Evolutionary conservation across 164 flowering plant species (phyloP), one percentile per base, ranked within the genome.

Genomic region (Piper betle): DNA sequence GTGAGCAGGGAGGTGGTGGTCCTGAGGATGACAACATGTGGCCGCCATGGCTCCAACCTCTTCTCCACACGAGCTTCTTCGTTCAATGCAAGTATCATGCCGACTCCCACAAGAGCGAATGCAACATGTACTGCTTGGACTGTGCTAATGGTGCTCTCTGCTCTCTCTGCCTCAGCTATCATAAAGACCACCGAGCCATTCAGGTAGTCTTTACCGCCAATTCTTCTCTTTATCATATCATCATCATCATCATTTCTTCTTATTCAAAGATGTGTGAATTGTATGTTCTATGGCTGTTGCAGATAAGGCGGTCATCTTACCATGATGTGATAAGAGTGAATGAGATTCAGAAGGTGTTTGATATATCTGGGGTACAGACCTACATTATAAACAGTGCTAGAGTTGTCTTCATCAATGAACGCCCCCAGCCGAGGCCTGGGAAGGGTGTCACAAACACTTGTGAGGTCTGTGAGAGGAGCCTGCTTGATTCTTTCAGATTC

Each of bases 241-340:
- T 11, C n/a, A 17, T 9, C 5, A 33, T 0, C 50, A 13, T 52
- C 39, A 56, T 18, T 38, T 19, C n/a, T n/a, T n/a, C 39, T 39
- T 48, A 19, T 17, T 55, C 60, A 9, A 5, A n/a, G n/a, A n/a
- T n/a, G n/a, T n/a, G n/a, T n/a, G n/a, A n/a, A n/a, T n/a, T n/a
- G n/a, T n/a, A n/a, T n/a, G n/a, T n/a, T n/a, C n/a, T n/a, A n/a
- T n/a, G n/a, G n/a, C n/a, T n/a, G 42, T 60, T 62, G 37, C 85
- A 92, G 98, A 92, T 92, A 70, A 75, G 98, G 76, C 82, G 96
- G 69, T 92, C 98, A 4, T 89, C 96, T 1, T 92, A 92, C 81
- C 98, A 91, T 65, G 95, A 91, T 72, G 98, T 91, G 77, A 83
- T 91, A 15, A 82, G 98, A 73, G 94, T 88, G 2, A 67, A 74